A percentile compares a stretch with the other conserved stretches of the same genome.
Evolutionary conservation across 2,329 filamentous ascomycete genomes (phyloP).

Genomic region (Paraconiothyrium brasiliense): DNA sequence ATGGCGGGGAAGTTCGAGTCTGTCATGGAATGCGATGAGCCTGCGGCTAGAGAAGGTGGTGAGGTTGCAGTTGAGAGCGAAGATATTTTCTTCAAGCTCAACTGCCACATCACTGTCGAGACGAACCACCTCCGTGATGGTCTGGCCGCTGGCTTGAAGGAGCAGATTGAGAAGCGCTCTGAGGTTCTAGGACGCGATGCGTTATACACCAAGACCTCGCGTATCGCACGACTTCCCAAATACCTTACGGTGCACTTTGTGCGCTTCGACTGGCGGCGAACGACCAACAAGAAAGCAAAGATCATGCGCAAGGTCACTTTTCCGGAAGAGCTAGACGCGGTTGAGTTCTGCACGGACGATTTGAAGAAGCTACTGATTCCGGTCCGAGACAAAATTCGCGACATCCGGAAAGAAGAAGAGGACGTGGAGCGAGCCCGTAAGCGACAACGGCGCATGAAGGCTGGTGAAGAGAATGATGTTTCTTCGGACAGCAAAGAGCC

Average conservation of each 20-base stretch:
- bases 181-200: slow-evolving; percentile 79
- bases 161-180: slow-evolving; percentile 92
- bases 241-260: slow-evolving; percentile 98
- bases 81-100: slow-evolving; percentile 88
- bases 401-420: slow-evolving; percentile 93
- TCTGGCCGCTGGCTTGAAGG: slow-evolving; percentile 80
- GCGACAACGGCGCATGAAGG: slow-evolving; percentile 78
- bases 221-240: slow-evolving; percentile 88
- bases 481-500: slow-evolving; percentile 58
- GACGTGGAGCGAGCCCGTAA: slow-evolving; percentile 92
- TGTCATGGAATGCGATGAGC: slow-evolving; percentile 83
- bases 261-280: slow-evolving; percentile 96
- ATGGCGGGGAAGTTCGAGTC: slow-evolving; percentile 85
- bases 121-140: slow-evolving; percentile 94
- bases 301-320: slow-evolving; percentile 99
- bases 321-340: slow-evolving; percentile 87
- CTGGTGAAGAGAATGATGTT: slow-evolving; percentile 63
- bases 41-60: slow-evolving; percentile 75
- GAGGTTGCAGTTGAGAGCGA: slow-evolving; percentile 74
- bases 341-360: slow-evolving; percentile 95
- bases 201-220: slow-evolving; percentile 88
- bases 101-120: slow-evolving; percentile 89
- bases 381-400: slow-evolving; percentile 94
- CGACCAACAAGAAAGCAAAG: slow-evolving; percentile 97
- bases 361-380: slow-evolving; percentile 84